Conservation (phyloP, 2,329 filamentous ascomycete species). For the Anthostomella pinea region DNA sequence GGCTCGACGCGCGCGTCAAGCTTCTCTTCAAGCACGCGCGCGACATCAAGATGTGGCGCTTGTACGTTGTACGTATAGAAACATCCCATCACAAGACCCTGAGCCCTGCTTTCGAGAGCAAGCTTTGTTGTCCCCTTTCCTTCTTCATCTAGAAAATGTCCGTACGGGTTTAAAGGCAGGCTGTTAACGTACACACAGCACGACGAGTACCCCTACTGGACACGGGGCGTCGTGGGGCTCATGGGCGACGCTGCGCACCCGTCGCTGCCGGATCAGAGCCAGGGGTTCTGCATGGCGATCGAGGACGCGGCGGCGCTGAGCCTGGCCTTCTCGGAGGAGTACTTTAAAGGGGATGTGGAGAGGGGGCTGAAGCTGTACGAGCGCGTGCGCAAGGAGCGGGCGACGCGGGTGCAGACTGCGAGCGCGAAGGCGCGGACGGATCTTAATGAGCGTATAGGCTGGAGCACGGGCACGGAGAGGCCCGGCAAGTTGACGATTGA, state of each 20-base stretch:
- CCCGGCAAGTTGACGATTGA: too few relatives aligned
- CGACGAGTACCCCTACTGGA: conserved; percentile 26
- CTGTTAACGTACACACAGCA: too few relatives aligned
- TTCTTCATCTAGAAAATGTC: too few relatives aligned
- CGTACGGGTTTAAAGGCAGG: too few relatives aligned
- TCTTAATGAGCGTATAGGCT: conserved; percentile 61
- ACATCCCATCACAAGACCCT: too few relatives aligned
- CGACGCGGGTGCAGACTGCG: conserved; percentile 54
- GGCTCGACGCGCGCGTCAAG: conserved; percentile 56
- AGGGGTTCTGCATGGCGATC: conserved; percentile 68
- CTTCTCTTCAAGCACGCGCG: conserved; percentile 56
- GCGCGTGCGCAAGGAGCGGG: conserved; percentile 51
- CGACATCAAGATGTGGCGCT: conserved; percentile 63
- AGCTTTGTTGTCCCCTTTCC: too few relatives aligned
- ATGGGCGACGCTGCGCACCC: conserved; percentile 67
- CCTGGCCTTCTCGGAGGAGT: conserved; percentile 50
- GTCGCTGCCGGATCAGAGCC: conserved; percentile 68
- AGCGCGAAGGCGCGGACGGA: conserved; percentile 58
- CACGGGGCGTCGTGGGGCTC: conserved; percentile 49
- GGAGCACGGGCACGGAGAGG: too few relatives aligned
- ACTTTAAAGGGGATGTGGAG: conserved; percentile 45
- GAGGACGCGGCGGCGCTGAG: conserved; percentile 64
- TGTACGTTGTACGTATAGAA: too few relatives aligned
- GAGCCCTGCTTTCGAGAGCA: too few relatives aligned
- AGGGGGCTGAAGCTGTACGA: conserved; percentile 50